A percentile compares a stretch with the other conserved stretches of the same genome.
phyloP scores from a whole-genome alignment of 2,329 filamentous ascomycete species.

The Ophiostoma sp. region DNA sequence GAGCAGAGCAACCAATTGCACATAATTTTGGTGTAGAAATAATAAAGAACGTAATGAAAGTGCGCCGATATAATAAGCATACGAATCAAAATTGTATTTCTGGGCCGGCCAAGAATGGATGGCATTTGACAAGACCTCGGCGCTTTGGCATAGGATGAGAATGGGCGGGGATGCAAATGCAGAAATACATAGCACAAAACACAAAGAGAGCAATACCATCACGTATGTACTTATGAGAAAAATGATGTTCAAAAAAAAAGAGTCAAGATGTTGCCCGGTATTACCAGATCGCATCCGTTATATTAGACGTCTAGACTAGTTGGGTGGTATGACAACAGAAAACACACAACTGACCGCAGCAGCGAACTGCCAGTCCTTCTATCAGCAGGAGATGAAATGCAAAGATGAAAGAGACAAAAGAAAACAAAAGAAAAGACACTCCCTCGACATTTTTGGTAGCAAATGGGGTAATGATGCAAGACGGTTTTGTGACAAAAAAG shows the following conservation, averaged over 20 bases:
- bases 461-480: not conserved
- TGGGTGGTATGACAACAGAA: not conserved
- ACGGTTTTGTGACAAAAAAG: not conserved
- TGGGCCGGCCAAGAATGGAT: not conserved
- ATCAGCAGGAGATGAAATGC: not conserved
- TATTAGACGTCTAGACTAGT: conserved; percentile 16
- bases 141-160: not conserved
- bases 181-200: not conserved
- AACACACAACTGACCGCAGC: not conserved
- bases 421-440: conserved; percentile 3
- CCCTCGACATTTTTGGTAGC: conserved; percentile 11
- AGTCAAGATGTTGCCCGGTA: not conserved
- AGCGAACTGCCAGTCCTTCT: conserved; percentile 6
- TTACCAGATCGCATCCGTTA: not conserved
- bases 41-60: not conserved
- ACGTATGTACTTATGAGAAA: not conserved
- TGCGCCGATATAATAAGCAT: not conserved
- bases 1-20: not conserved
- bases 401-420: not conserved
- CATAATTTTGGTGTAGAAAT: not conserved
- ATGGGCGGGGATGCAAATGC: not conserved
- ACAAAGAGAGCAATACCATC: not conserved
- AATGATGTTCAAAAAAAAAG: not conserved
- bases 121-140: not conserved
- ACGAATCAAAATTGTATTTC: not conserved